Percentiles rank a stretch among this genome's conserved stretches.
Evolutionary conservation across 176 grass and related monocot genomes (phyloP).

Genomic region (Elaeis guineensis): DNA sequence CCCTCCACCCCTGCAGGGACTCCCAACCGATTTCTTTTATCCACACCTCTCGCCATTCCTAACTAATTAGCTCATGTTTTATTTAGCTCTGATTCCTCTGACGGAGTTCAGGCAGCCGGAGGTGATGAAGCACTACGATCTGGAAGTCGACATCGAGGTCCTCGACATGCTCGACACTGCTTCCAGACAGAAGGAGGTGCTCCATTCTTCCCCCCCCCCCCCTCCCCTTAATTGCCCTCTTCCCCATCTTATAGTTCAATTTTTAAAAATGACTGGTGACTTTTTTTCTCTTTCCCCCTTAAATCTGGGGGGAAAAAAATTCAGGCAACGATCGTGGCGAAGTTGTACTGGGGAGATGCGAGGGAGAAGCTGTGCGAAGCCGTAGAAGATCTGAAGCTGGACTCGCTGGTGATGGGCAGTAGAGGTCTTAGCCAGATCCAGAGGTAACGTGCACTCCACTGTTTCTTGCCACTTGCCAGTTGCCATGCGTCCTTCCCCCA

Average conservation of each 20-base stretch:
- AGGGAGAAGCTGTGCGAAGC: constrained; percentile 86
- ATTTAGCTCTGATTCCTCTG: constrained; percentile 62
- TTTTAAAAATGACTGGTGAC: neutral
- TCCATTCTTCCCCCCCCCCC: neutral
- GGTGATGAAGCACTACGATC: constrained; percentile 46
- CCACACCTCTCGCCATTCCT: neutral
- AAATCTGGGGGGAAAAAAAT: neutral
- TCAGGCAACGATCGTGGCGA: constrained; percentile 48
- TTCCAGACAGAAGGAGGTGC: constrained; percentile 45
- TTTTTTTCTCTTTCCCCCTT: neutral
- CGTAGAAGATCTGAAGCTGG: constrained; percentile 36
- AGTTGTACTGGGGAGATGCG: constrained; percentile 69
- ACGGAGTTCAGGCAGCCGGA: constrained; percentile 46
- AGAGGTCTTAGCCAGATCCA: constrained; percentile 53
- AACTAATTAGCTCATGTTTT: neutral
- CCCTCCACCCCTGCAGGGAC: too few species aligned
- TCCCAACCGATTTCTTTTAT: neutral
- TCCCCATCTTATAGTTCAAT: neutral
- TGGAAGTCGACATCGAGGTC: constrained; percentile 41
- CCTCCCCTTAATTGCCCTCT: neutral
- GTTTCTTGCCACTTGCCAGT: too few species aligned
- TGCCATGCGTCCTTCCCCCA: too few species aligned
- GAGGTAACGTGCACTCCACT: constrained; percentile 23
- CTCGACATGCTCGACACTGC: constrained; percentile 36
- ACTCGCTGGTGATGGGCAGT: constrained; percentile 65